phyloP scores from a whole-genome alignment of 768 basidiomycete species.

The Amyloporia xantha region DNA sequence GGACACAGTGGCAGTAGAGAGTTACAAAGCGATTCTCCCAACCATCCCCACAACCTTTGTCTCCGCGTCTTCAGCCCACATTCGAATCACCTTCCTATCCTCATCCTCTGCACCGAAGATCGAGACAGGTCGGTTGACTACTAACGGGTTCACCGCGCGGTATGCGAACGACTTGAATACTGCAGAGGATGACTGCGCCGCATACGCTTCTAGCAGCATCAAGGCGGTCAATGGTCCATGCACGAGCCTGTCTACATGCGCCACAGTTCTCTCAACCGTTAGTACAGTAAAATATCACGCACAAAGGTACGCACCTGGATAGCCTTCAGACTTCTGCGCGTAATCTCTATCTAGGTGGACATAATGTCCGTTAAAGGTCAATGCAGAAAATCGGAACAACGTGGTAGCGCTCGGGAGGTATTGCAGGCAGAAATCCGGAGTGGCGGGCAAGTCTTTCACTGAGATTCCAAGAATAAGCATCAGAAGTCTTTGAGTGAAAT shows the following conservation, averaged over 20 bases:
- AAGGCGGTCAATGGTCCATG: slow-evolving; percentile 80
- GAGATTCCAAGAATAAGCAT: slow-evolving; percentile 1
- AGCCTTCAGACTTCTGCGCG: slow-evolving; percentile 60
- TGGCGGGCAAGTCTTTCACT: slow-evolving; percentile 47
- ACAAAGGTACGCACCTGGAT: slow-evolving; percentile 62
- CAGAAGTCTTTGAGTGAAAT: not conserved
- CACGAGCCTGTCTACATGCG: slow-evolving; percentile 80
- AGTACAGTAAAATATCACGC: not conserved
- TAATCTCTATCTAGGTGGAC: slow-evolving; percentile 80
- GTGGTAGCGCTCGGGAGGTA: slow-evolving; percentile 65
- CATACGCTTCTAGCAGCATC: slow-evolving; percentile 62
- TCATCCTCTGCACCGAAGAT: slow-evolving; percentile 39
- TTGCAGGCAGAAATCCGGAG: slow-evolving; percentile 52
- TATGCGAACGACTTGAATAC: slow-evolving; percentile 55
- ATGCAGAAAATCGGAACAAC: slow-evolving; percentile 79
- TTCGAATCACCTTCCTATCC: slow-evolving; percentile 25
- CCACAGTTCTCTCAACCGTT: no score
- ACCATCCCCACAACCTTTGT: slow-evolving; percentile 63
- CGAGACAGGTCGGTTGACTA: slow-evolving; percentile 44
- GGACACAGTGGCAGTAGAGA: not conserved
- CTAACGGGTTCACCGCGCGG: slow-evolving; percentile 57
- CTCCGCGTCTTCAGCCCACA: slow-evolving; percentile 56
- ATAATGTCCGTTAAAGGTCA: slow-evolving; percentile 81
- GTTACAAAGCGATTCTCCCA: slow-evolving; percentile 33
- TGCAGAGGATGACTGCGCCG: slow-evolving; percentile 41